A percentile compares a stretch with the other conserved stretches of the same genome.
phyloP scores from a whole-genome alignment of 129 eudicot species.

The sunflower (Helianthus annuus) region DNA sequence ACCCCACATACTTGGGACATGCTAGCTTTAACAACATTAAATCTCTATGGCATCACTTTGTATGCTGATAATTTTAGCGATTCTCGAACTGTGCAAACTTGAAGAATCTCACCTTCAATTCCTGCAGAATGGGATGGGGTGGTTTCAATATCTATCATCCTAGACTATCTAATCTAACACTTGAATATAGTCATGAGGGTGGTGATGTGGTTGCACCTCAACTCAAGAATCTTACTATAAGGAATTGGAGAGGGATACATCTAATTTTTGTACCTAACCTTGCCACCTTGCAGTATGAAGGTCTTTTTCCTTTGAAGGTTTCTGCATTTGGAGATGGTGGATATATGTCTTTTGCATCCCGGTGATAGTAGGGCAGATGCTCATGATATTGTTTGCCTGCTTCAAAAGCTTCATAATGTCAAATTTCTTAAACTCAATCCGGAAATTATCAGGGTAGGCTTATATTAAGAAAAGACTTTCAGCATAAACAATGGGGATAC shows the following conservation, averaged over 20 bases:
- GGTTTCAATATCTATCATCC: constrained; percentile 12
- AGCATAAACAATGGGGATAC: background rate
- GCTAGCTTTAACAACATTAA: constrained; percentile 15
- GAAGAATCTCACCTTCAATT: constrained; percentile 17
- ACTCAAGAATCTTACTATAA: constrained; percentile 14
- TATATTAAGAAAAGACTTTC: background rate
- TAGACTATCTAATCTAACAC: constrained; percentile 1
- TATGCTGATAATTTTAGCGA: background rate
- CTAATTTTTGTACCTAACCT: background rate
- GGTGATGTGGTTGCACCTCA: constrained; percentile 22
- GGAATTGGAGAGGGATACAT: background rate
- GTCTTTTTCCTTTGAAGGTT: background rate
- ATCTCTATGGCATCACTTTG: background rate
- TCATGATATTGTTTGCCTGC: background rate
- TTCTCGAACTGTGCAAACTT: background rate
- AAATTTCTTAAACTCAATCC: constrained; percentile 14
- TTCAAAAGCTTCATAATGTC: constrained; percentile 12
- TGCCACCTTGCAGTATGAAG: background rate
- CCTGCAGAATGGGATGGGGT: background rate
- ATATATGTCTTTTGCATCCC: background rate
- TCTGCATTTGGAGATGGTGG: constrained; percentile 17
- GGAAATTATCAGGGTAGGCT: background rate
- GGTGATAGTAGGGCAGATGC: background rate
- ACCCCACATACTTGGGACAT: background rate
- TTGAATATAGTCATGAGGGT: background rate